Evolutionary conservation across 495 filamentous ascomycete genomes (phyloP).

Genomic region (Trichoderma virens): DNA sequence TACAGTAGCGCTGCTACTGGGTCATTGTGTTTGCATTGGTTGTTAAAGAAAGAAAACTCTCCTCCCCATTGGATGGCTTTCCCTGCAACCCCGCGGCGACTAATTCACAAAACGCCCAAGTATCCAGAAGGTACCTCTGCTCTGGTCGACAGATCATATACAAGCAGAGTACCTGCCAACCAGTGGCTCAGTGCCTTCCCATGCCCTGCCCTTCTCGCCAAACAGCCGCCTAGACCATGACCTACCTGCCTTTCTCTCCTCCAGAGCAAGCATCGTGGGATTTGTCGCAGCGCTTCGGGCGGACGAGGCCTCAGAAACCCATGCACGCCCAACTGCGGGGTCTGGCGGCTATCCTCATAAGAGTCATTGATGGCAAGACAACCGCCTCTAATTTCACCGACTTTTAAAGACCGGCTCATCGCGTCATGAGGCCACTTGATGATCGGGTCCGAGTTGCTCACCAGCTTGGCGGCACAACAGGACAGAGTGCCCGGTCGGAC

Average conservation of each 20-base stretch:
- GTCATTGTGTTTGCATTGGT: too few relatives aligned
- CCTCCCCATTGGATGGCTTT: neutral
- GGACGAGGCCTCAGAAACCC: slow-evolving; percentile 4
- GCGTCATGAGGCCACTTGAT: slow-evolving; percentile 3
- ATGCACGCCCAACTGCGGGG: slow-evolving; percentile 7
- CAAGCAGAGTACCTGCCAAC: too few relatives aligned
- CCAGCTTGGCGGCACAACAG: slow-evolving; percentile 1
- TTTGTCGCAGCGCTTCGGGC: neutral
- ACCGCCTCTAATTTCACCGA: neutral
- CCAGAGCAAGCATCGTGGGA: neutral
- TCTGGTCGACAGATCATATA: too few relatives aligned
- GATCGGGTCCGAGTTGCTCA: neutral
- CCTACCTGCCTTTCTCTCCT: neutral
- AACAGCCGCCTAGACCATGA: neutral
- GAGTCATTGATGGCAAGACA: neutral
- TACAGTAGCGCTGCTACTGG: too few relatives aligned
- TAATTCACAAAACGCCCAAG: too few relatives aligned
- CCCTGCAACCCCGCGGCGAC: neutral
- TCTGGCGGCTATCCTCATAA: neutral
- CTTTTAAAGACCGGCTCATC: neutral
- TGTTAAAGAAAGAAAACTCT: too few relatives aligned
- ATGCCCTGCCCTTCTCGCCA: neutral
- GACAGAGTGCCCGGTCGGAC: neutral
- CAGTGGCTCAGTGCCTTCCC: too few relatives aligned
- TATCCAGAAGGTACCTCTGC: too few relatives aligned